Conservation (phyloP, 108 stramenopile genomes). For the Tribonema minus region DNA sequence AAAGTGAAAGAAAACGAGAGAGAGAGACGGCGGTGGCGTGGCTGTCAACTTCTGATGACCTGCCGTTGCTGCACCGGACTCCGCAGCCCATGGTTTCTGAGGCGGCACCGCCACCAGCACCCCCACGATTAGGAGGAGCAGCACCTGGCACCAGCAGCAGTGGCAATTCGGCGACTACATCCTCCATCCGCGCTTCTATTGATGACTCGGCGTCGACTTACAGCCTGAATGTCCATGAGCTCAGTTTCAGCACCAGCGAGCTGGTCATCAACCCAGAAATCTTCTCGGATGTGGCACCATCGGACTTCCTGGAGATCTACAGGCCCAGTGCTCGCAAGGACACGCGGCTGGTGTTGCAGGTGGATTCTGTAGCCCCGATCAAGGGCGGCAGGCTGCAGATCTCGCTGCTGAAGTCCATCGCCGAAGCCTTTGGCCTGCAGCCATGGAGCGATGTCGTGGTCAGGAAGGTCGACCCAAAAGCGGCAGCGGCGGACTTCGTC, state of each 20-base stretch:
- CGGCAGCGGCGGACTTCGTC: conserved; percentile 45
- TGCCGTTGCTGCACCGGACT: no score
- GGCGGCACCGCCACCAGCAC: no score
- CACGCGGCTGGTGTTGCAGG: not conserved
- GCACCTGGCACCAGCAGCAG: no score
- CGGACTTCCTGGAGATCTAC: conserved; percentile 1
- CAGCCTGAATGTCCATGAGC: not conserved
- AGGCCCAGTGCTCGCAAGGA: not conserved
- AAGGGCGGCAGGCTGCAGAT: not conserved
- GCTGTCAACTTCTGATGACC: no score
- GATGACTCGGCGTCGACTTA: no score
- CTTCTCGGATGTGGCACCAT: not conserved
- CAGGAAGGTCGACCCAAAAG: conserved; percentile 7
- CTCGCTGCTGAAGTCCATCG: not conserved
- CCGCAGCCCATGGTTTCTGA: no score
- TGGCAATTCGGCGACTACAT: no score
- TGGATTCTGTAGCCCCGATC: not conserved
- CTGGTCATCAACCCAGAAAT: conserved; percentile 13
- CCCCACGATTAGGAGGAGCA: no score
- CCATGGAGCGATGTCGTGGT: conserved; percentile 6
- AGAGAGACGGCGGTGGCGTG: no score
- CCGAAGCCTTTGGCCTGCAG: not conserved
- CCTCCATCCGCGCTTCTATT: no score
- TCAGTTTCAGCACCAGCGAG: not conserved
- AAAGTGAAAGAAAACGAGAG: no score